These are phyloP conservation scores for Pugionium cornutum DNA, from an alignment of 345 rosid genomes.

Conservation along the genomic window DNA sequence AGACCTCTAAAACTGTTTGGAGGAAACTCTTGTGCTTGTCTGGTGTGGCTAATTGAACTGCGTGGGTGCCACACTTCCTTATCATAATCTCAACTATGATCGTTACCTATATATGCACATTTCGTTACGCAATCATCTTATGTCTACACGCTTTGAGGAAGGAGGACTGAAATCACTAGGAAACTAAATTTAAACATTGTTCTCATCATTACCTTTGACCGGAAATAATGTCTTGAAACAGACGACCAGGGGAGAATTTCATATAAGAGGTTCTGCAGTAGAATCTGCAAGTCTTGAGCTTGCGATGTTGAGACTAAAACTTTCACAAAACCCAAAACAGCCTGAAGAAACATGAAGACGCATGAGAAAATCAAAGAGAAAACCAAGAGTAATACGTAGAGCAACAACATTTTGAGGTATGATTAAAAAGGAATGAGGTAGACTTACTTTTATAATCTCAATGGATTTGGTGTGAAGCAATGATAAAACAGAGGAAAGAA, in stretches of 20 bases:
- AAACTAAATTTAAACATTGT: constrained; percentile 4
- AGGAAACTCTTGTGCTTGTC: constrained; percentile 72
- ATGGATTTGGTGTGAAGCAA: constrained; percentile 77
- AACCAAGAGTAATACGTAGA: background rate
- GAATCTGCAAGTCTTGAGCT: constrained; percentile 63
- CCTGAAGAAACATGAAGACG: constrained; percentile 46
- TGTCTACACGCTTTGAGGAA: constrained; percentile 8
- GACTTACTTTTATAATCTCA: constrained; percentile 78
- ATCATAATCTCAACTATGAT: constrained; percentile 80
- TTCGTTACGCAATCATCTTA: constrained; percentile 12
- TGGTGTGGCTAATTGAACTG: constrained; percentile 64
- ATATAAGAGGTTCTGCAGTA: constrained; percentile 52
- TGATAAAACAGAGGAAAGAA: constrained; percentile 71
- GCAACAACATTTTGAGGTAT: background rate
- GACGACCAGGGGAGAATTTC: constrained; percentile 79
- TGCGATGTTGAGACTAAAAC: constrained; percentile 73
- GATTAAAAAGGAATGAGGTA: background rate
- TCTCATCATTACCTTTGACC: constrained; percentile 58
- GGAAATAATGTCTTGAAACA: constrained; percentile 87
- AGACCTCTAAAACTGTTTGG: constrained; percentile 74
- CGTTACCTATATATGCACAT: constrained; percentile 56
- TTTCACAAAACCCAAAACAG: constrained; percentile 86
- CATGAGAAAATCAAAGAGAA: constrained; percentile 21
- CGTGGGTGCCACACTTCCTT: constrained; percentile 80
- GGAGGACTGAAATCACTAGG: constrained; percentile 13